Percentiles rank a stretch among this genome's conserved stretches.
These are phyloP conservation scores for Ganoderma multipileum DNA, from an alignment of 1,284 basidiomycete species.

Conservation along the genomic window DNA sequence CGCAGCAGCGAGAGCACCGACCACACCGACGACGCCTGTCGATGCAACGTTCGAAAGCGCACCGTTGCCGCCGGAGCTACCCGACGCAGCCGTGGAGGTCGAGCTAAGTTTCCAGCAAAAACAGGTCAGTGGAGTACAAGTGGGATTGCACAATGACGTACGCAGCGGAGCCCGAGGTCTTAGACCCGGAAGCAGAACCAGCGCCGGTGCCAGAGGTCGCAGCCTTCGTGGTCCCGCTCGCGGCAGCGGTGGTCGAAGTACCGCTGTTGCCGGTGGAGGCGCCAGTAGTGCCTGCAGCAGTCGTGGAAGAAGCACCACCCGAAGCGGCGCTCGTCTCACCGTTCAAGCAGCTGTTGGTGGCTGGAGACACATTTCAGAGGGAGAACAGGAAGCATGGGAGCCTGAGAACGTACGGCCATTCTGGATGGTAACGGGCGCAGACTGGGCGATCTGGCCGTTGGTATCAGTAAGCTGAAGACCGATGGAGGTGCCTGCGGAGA, in stretches of 20 bases:
- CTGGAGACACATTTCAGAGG: conserved; percentile 34
- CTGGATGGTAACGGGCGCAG: conserved; percentile 57
- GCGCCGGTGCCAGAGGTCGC: conserved; percentile 4
- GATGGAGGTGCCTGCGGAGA: conserved; percentile 45
- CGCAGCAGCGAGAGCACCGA: conserved; percentile 37
- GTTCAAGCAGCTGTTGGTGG: conserved; percentile 42
- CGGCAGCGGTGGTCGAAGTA: conserved; percentile 37
- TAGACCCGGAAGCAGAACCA: conserved; percentile 1
- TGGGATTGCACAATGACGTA: not conserved
- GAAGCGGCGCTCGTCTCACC: conserved; percentile 24
- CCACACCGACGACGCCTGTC: conserved; percentile 33
- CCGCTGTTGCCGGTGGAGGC: conserved; percentile 20
- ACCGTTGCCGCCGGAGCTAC: conserved; percentile 25
- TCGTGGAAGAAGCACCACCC: conserved; percentile 22
- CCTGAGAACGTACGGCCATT: conserved; percentile 47
- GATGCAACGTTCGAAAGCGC: conserved; percentile 32
- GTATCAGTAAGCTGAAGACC: conserved; percentile 61
- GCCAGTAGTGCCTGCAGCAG: conserved; percentile 17
- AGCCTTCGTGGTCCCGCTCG: not conserved
- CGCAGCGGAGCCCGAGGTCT: not conserved
- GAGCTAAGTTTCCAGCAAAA: not conserved
- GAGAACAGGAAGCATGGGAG: conserved; percentile 12
- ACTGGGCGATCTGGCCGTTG: conserved; percentile 53
- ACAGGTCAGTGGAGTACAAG: not conserved
- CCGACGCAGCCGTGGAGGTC: conserved; percentile 21